Base-by-base conservation (phyloP, 106 monocot genomes). In the Triglochin maritima region DNA sequence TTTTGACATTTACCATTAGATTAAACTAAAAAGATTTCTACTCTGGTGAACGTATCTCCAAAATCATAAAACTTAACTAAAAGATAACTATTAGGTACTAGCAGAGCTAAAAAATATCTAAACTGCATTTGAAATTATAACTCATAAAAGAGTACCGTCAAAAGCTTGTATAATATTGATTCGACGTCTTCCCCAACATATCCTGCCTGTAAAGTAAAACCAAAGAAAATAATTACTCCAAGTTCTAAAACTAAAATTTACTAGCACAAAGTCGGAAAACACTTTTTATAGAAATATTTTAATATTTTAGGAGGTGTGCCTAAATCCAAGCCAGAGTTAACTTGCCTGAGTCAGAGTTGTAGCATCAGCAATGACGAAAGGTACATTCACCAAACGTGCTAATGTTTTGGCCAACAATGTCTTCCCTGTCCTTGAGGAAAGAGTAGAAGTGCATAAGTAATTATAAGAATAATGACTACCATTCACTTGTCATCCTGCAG, bases 131-230 rank as follows among this genome's bases (percentile, higher is more conserved):
- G 29, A 29, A 29, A 1, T 29, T 29, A 29, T 29, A 29, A 29
- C 29, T 29, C 29, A 29, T 29, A 29, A 29, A 29, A 29, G 29
- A 29, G 64, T 84, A 90, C 90, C 86, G 49, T 72, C 44, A 90
- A 70, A 66, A 90, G 81, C 60, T 90, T 90, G 81, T 81, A 90
- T 50, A 90, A 65, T 84, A 90, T 81, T 61, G 90, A 90, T 59
- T 90, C 90, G 74, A 90, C 90, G 79, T 90, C 86, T 77, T 90
- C 90, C 49, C 90, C 90, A 69, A 86, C 86, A 72, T 90, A 90
- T 74, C 90, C 90, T 71, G 86, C 86, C 90, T 86, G 81, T 60
- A 76, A 67, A 46, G 52, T 6, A 50, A 60, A 46, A 62, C 17
- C 7, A 63, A 1, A 5, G 9, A 59, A 11, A 11, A 14, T 9